Base-by-base conservation (phyloP, 2,329 filamentous ascomycete species). In the Paracamarosporium sp. region DNA sequence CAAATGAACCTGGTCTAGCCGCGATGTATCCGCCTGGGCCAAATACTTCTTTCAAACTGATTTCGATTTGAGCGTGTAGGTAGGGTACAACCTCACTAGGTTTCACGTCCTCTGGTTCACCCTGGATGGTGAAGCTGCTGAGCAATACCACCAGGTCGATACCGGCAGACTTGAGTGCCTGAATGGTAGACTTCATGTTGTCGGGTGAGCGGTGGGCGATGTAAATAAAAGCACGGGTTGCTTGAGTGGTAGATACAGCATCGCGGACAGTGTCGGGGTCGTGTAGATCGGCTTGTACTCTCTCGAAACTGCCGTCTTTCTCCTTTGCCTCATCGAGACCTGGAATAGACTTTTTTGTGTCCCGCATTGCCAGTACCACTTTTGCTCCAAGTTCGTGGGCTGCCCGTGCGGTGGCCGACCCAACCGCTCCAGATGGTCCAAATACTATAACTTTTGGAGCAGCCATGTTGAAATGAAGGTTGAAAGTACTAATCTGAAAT, bases 191-290 rank as follows among this genome's bases (percentile, higher is more conserved):
- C 15, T 69, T 71, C 79, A 84, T 79, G 53, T 74, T 53, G 57
- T 83, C 80, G 1, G 63, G 5, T 0, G 68, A 57, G 27, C 68
- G 62, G 12, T 68, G 60, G 7, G 72, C 63, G 3, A 74, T 20
- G 67, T 86, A 85, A 46, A 84, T 72, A 70, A 84, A 85, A 0
- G 82, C 83, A 11, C 66, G 63, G 38, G 75, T 81, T 17, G 83
- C 82, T 9, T 76, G 74, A 0, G 80, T 73, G 30, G 62, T 65
- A 28, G 66, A 47, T 15, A 83, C 77, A 0, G 82, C 83, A 0
- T 63, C 61, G 4, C 50, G 52, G 22, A 85, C 64, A 5, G 76
- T 76, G 0, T 76, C 74, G 0, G 82, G 78, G 0, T 81, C 56
- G 4, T 66, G 66, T 5, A 85, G 73, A 63, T 85, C 82, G 33